phyloP scores from a whole-genome alignment of 2,329 filamentous ascomycete species.

The Monilinia vaccinii-corymbosi region DNA sequence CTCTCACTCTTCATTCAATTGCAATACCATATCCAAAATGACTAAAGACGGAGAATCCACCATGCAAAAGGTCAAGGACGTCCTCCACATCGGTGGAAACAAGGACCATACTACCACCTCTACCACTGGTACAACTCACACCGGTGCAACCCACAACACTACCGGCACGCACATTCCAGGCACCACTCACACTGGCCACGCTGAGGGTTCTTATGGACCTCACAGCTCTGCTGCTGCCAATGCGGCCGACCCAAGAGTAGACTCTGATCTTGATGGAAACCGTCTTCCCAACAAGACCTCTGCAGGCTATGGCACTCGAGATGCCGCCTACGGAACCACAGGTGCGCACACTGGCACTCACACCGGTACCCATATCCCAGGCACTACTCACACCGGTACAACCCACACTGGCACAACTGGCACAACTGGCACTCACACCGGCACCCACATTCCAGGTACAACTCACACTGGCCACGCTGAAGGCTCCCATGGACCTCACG shows the following conservation, averaged over 20 bases:
- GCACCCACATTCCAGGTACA: background rate
- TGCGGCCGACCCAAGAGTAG: constrained; percentile 41
- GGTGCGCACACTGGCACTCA: constrained; percentile 1
- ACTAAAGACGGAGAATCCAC: constrained; percentile 26
- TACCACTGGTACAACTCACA: background rate
- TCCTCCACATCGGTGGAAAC: constrained; percentile 23
- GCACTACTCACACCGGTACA: background rate
- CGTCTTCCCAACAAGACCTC: constrained; percentile 4
- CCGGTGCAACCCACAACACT: constrained; percentile 3
- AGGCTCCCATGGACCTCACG: constrained; percentile 25
- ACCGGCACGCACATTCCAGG: constrained; percentile 9
- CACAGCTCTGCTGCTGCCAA: constrained; percentile 21
- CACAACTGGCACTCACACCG: background rate
- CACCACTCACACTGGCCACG: background rate
- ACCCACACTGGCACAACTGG: background rate
- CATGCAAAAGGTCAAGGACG: constrained; percentile 40
- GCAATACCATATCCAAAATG: constrained; percentile 31
- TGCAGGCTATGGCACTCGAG: constrained; percentile 4
- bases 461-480: constrained; percentile 4
- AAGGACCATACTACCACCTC: background rate
- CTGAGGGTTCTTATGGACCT: background rate
- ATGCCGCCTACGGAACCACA: background rate
- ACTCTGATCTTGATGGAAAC: constrained; percentile 36
- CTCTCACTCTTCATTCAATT: too few relatives aligned
- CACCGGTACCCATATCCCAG: background rate